A percentile compares a stretch with the other conserved stretches of the same genome.
Evolutionary conservation across 306 rosid genomes (phyloP).

Genomic region (Macrotyloma uniflorum): DNA sequence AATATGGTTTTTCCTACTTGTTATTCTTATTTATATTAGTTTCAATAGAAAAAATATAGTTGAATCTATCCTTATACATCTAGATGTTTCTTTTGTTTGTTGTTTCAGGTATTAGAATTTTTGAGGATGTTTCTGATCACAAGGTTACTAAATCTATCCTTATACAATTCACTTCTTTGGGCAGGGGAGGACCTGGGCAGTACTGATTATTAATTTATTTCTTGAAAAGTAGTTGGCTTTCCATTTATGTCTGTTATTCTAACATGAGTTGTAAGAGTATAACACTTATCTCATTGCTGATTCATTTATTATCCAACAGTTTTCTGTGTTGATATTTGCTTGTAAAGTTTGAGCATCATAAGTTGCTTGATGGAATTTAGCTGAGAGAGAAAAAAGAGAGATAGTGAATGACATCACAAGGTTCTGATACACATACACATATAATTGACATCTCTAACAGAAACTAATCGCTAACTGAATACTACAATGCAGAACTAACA

Average conservation of each 20-base stretch:
- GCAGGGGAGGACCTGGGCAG: constrained; percentile 14
- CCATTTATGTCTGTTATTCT: constrained; percentile 20
- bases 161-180: constrained; percentile 15
- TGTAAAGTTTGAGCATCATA: constrained; percentile 29
- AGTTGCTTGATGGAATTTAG: not conserved
- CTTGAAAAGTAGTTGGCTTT: constrained; percentile 38
- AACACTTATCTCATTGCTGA: constrained; percentile 10
- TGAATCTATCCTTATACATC: constrained; percentile 34
- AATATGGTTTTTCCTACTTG: constrained; percentile 5
- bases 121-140: constrained; percentile 81
- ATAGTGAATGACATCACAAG: not conserved
- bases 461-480: not conserved
- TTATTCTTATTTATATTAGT: constrained; percentile 31
- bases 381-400: not conserved
- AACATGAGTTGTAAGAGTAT: constrained; percentile 32
- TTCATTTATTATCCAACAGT: not conserved
- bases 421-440: not conserved
- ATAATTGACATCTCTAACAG: not conserved
- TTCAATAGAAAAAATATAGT: not conserved
- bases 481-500: too few species aligned
- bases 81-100: constrained; percentile 40
- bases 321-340: constrained; percentile 12
- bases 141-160: constrained; percentile 52
- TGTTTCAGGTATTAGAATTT: constrained; percentile 87
- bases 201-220: constrained; percentile 21